phyloP scores from a whole-genome alignment of 257 asterid species.

The Dorcoceras hygrometricum region DNA sequence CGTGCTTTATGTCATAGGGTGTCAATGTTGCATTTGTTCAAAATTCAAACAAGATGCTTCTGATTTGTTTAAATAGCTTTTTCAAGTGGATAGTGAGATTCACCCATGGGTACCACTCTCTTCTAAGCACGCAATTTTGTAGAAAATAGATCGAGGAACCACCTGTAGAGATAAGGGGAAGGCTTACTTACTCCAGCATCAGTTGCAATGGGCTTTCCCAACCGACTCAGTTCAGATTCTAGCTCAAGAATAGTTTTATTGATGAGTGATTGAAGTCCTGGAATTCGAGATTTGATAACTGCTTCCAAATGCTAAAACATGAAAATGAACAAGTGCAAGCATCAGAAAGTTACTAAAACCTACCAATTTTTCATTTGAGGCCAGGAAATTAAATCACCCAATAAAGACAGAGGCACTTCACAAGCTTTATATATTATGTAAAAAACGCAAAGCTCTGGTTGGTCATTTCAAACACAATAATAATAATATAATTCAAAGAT shows the following conservation, averaged over 20 bases:
- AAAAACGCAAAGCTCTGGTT: constrained; percentile 4
- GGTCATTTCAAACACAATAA: neutral
- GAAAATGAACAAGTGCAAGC: constrained; percentile 15
- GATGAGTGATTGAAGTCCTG: constrained; percentile 77
- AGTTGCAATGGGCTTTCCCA: constrained; percentile 74
- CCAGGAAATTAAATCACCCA: constrained; percentile 14
- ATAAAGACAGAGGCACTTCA: constrained; percentile 5
- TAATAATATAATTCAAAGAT: neutral
- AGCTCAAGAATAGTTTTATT: constrained; percentile 69
- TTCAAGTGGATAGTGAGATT: neutral
- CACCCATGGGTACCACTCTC: neutral
- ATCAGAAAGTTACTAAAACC: constrained; percentile 12
- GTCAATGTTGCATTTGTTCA: too few species aligned
- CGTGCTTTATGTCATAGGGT: neutral
- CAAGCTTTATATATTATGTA: neutral
- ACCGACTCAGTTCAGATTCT: constrained; percentile 69
- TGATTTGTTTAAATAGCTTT: too few species aligned
- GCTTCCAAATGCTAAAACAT: constrained; percentile 63
- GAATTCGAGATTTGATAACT: constrained; percentile 76
- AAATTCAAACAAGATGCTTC: too few species aligned
- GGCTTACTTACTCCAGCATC: constrained; percentile 69
- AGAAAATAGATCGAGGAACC: neutral
- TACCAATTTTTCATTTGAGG: constrained; percentile 17
- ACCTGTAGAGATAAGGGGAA: constrained; percentile 13
- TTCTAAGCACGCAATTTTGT: neutral